Evolutionary conservation across 2,329 filamentous ascomycete genomes (phyloP).

Genomic region (Westerdykella ornata): DNA sequence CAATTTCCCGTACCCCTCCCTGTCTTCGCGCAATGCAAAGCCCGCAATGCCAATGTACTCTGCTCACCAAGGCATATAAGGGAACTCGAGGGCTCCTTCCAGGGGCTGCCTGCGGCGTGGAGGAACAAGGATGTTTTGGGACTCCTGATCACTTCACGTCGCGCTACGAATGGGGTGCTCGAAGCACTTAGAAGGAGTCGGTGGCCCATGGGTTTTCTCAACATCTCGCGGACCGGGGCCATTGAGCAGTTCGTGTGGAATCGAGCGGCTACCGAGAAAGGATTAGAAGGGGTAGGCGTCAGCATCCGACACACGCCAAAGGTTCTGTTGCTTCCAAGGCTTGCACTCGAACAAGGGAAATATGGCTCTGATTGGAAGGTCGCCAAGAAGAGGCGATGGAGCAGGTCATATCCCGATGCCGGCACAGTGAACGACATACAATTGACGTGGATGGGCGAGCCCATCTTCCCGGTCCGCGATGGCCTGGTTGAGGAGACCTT

Average conservation of each 20-base stretch:
- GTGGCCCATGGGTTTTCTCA: constrained; percentile 66
- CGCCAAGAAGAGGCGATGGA: constrained; percentile 5
- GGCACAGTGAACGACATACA: constrained; percentile 30
- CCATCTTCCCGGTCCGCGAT: constrained; percentile 27
- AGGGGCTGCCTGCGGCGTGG: constrained; percentile 68
- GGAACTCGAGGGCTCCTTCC: constrained; percentile 75
- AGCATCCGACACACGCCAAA: constrained; percentile 26
- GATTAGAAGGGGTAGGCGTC: constrained; percentile 51
- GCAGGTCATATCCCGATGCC: constrained; percentile 11
- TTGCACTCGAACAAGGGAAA: constrained; percentile 4
- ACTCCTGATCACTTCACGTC: constrained; percentile 60
- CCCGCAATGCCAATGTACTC: constrained; percentile 35
- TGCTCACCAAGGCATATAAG: constrained; percentile 55
- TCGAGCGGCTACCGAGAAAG: constrained; percentile 52
- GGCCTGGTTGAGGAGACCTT: constrained; percentile 20
- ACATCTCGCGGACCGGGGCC: constrained; percentile 52
- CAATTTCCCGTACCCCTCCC: constrained; percentile 32
- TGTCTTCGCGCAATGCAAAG: constrained; percentile 64
- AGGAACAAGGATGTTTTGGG: constrained; percentile 57
- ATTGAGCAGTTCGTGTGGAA: constrained; percentile 71
- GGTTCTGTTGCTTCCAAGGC: constrained; percentile 5
- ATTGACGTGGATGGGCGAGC: constrained; percentile 34
- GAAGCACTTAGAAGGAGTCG: constrained; percentile 61
- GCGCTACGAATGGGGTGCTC: constrained; percentile 71
- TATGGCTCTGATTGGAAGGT: constrained; percentile 8